These are phyloP conservation scores for Phytophthora macrochlamydospora DNA, from an alignment of 352 stramenopile species.

Conservation along the genomic window DNA sequence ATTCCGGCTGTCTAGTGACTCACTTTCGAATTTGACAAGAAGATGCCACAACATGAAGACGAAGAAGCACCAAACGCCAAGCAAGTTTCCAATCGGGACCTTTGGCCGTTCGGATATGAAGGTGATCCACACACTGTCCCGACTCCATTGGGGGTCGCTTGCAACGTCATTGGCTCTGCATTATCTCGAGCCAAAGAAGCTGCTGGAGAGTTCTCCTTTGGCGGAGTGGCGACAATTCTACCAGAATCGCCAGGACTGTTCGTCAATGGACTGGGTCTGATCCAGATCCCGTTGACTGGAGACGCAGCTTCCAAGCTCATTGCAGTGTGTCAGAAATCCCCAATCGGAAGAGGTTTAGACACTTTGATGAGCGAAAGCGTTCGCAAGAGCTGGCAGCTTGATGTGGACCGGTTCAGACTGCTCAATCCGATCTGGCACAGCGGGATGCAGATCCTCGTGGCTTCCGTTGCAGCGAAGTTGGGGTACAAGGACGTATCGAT, in stretches of 20 bases:
- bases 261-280: conserved; percentile 6
- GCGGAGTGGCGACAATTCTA: background rate
- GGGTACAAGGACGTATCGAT: conserved; percentile 9
- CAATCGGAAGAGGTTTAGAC: background rate
- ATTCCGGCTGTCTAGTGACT: too few species aligned
- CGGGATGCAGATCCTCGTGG: conserved; percentile 2
- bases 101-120: background rate
- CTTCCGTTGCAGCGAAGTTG: background rate
- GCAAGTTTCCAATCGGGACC: background rate
- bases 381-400: conserved; percentile 16
- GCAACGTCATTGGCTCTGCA: conserved; percentile 7
- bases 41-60: too few species aligned
- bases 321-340: conserved; percentile 22
- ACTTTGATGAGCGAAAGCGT: conserved; percentile 5
- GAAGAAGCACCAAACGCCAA: background rate
- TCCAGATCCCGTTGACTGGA: conserved; percentile 6
- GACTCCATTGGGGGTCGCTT: background rate
- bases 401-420: background rate
- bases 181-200: background rate
- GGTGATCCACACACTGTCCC: background rate
- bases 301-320: background rate
- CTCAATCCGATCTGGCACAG: conserved; percentile 4
- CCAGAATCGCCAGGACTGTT: conserved; percentile 2
- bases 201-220: conserved; percentile 2
- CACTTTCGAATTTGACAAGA: too few species aligned